Evolutionary conservation across 2,329 filamentous ascomycete species (phyloP), one percentile per base, ranked within the genome.

Genomic region (Curvularia sp.): DNA sequence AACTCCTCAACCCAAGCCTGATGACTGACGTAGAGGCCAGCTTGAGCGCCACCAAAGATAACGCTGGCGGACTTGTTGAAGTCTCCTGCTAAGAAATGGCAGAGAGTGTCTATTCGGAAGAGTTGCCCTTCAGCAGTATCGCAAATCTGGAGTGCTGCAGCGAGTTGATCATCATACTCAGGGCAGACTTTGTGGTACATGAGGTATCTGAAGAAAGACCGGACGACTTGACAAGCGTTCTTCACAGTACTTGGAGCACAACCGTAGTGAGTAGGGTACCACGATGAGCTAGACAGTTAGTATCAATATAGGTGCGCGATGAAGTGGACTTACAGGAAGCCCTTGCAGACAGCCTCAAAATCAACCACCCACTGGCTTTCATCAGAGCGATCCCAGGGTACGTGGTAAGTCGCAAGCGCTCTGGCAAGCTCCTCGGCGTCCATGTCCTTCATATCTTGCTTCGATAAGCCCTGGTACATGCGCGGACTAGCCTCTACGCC

Each of bases 131-230:
- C 82, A 1, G 91, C 92, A 13, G 82, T 71, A 20, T 87, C 83
- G 68, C 92, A 96, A 28, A 94, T 74, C 1, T 75, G 74, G 7
- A 89, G 81, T 0, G 93, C 92, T 0, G 83, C 80, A 15, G 85
- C 78, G 57, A 98, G 82, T 62, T 94, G 85, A 0, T 83, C 80
- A 0, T 77, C 81, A 71, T 93, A 90, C 74, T 98, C 95, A 0
- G 90, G 89, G 69, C 93, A 97, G 15, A 96, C 94, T 38, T 90
- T 85, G 71, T 98, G 93, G 60, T 90, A 86, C 9, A 93, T 82
- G 0, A 98, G 82, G 66, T 97, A 99, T 64, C 92, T 91, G 63
- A 97, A 86, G 72, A 98, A 98, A 72, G 95, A 96, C 59, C 87
- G 86, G 41, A 97, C 82, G 0, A 96, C 86, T 33, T 85, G 83